Conservation (phyloP, 2,329 filamentous ascomycete species). For the Stagonosporopsis cucurbitacearum region DNA sequence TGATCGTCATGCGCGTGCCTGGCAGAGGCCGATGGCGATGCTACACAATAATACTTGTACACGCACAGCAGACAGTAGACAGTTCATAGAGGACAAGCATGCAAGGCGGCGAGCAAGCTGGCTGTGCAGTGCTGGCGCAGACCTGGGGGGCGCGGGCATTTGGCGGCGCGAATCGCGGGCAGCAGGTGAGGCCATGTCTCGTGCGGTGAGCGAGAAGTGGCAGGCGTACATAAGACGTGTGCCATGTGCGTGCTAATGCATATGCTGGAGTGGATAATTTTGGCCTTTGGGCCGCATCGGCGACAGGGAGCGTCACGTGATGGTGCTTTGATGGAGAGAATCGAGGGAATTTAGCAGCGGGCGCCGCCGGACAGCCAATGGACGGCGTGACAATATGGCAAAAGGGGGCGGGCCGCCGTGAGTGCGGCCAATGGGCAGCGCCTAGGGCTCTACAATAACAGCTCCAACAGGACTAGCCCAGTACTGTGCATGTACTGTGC, state of each 20-base stretch:
- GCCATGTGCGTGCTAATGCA: slow-evolving; percentile 36
- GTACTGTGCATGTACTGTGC: too few species aligned
- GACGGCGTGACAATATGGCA: slow-evolving; percentile 31
- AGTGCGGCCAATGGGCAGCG: slow-evolving; percentile 28
- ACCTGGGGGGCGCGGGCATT: slow-evolving; percentile 6
- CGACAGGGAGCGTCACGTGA: slow-evolving; percentile 34
- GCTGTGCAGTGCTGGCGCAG: neutral
- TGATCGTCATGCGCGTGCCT: slow-evolving; percentile 20
- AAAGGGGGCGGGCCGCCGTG: slow-evolving; percentile 30
- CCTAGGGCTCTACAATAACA: too few species aligned
- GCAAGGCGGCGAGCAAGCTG: slow-evolving; percentile 14
- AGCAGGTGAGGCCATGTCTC: slow-evolving; percentile 19
- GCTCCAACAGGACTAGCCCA: too few species aligned
- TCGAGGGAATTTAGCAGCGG: slow-evolving; percentile 15
- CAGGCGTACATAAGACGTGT: slow-evolving; percentile 32
- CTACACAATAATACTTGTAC: too few species aligned
- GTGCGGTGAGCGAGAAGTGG: slow-evolving; percentile 27
- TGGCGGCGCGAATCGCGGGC: slow-evolving; percentile 8
- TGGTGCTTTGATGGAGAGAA: slow-evolving; percentile 1
- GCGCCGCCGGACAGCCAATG: slow-evolving; percentile 21
- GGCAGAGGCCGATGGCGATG: slow-evolving; percentile 9
- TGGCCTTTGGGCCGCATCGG: slow-evolving; percentile 19
- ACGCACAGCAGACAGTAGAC: too few species aligned
- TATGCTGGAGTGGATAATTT: slow-evolving; percentile 19
- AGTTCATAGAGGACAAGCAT: neutral